Evolutionary conservation across 768 basidiomycete genomes (phyloP), one percentile per base, ranked within the genome.

Genomic region (Pholiota molesta): DNA sequence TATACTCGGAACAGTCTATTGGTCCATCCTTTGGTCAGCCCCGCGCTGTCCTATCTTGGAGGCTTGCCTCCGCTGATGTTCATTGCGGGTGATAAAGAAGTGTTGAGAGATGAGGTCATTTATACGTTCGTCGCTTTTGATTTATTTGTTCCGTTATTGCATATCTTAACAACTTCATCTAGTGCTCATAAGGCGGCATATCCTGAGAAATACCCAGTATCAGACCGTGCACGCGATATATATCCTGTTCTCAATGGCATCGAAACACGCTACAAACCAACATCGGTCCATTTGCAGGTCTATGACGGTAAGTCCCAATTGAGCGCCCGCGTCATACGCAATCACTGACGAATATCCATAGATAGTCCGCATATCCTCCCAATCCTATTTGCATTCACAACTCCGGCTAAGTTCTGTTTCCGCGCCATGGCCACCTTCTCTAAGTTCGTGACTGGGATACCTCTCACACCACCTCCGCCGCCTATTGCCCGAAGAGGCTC

Each of bases 131-230:
- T 81, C 35, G 3, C 44, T 26, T 19, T 49, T 26, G 2, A 47
- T 1, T 52, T 17, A 31, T 29, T 42, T 29, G n/a, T 23, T 33
- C 9, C n/a, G 31, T 21, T 59, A 11, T n/a, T n/a, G 16, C 17
- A 49, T 59, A 57, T 55, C 1, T 57, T 61, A 45, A 31, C n/a
- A 29, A 14, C 60, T 40, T 29, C 14, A 5, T 17, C 7, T 65
- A 92, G 91, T 9, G 95, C 97, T 0, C 97, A 99, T 71, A 94
- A 91, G 71, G 97, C 97, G 31, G 93, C 94, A 2, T 76, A 92
- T 71, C 97, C 97, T 0, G 83, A 85, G 3, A 81, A 78, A 63
- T 97, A 85, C 71, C 79, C 84, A 0, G 59, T 85, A 13, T 79
- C 71, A 51, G 77, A 86, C 3, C 74, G 77, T 5, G 73, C 75